Evolutionary conservation across 176 grass and related monocot genomes (phyloP).

Genomic region (Pharus latifolius): DNA sequence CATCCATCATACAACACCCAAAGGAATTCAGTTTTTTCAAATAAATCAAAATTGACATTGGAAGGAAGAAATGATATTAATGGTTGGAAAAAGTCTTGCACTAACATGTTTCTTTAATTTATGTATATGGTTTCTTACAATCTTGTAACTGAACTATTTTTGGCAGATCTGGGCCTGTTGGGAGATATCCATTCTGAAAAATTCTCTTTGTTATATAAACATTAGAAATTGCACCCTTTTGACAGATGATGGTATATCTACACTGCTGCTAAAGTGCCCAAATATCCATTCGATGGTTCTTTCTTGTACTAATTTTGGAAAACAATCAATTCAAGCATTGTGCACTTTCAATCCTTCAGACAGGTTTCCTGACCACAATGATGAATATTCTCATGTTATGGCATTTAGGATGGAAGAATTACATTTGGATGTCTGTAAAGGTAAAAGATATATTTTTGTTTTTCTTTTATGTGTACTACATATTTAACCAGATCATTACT

Average conservation of each 20-base stretch:
- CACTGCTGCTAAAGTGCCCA: slow-evolving; percentile 31
- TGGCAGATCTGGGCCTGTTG: slow-evolving; percentile 38
- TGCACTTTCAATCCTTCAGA: slow-evolving; percentile 15
- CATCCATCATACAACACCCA: neutral
- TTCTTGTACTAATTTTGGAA: slow-evolving; percentile 55
- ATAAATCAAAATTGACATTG: slow-evolving; percentile 54
- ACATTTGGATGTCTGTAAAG: slow-evolving; percentile 48
- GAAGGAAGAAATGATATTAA: slow-evolving; percentile 67
- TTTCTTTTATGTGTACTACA: neutral
- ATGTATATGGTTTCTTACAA: neutral
- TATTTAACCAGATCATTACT: neutral
- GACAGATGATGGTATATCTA: slow-evolving; percentile 59
- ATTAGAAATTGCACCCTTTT: slow-evolving; percentile 47
- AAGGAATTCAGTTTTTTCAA: slow-evolving; percentile 12
- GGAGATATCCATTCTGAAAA: slow-evolving; percentile 27
- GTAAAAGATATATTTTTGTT: slow-evolving; percentile 11
- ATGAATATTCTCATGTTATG: slow-evolving; percentile 24
- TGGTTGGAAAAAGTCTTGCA: slow-evolving; percentile 16
- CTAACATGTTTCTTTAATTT: neutral
- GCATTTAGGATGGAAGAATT: slow-evolving; percentile 43
- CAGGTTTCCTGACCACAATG: neutral
- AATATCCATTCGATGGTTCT: slow-evolving; percentile 50
- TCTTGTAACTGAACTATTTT: neutral
- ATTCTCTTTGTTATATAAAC: slow-evolving; percentile 56
- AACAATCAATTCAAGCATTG: slow-evolving; percentile 24